Percentiles rank a stretch among this genome's conserved stretches.
phyloP scores from a whole-genome alignment of 139 green algal species.

The Zygnema circumcarinatum region DNA sequence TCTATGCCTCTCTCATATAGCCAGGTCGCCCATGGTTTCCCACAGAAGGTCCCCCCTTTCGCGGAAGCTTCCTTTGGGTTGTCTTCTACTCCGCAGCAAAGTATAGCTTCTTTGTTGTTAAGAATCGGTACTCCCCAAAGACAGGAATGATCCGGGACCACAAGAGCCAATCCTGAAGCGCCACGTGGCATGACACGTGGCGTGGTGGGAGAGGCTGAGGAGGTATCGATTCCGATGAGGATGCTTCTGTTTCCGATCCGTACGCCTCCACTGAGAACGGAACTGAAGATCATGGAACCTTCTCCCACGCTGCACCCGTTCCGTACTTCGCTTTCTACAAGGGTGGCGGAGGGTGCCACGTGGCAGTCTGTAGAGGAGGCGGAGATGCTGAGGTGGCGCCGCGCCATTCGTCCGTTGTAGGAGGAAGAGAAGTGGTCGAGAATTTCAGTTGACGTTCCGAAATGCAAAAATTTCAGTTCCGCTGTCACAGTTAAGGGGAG shows the following conservation, averaged over 20 bases:
- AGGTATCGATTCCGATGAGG: constrained; percentile 34
- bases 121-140: constrained; percentile 45
- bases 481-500: no score
- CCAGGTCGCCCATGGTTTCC: constrained; percentile 32
- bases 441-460: constrained; percentile 48
- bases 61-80: constrained; percentile 49
- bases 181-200: background rate
- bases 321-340: constrained; percentile 14
- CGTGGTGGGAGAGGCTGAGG: background rate
- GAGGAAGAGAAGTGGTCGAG: constrained; percentile 36
- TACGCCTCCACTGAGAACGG: background rate
- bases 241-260: constrained; percentile 27
- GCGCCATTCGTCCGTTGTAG: constrained; percentile 21
- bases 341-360: constrained; percentile 33
- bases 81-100: constrained; percentile 57
- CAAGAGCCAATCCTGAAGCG: background rate
- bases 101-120: background rate
- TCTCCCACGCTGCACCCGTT: constrained; percentile 30
- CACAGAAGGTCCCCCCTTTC: constrained; percentile 44
- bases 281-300: constrained; percentile 12
- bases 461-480: constrained; percentile 51
- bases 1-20: constrained; percentile 5
- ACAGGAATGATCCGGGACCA: constrained; percentile 47
- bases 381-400: constrained; percentile 47
- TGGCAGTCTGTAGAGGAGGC: constrained; percentile 22